Percentiles rank a stretch among this genome's conserved stretches.
These are phyloP conservation scores for Ilyonectria sp. DNA, from an alignment of 2,329 filamentous ascomycete species.

Conservation along the genomic window DNA sequence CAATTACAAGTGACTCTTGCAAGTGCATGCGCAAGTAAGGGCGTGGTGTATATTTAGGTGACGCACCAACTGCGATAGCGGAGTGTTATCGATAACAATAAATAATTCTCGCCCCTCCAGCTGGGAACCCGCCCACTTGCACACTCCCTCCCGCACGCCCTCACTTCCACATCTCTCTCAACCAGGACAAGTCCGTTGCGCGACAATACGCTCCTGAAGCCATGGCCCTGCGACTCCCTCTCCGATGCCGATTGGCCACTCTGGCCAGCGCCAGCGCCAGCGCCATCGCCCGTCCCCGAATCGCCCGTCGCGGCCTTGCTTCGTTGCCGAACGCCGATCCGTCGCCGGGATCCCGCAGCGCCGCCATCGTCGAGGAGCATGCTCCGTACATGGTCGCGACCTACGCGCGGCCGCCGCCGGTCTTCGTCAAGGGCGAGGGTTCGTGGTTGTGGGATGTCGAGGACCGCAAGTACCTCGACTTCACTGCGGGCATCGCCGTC, in stretches of 20 bases:
- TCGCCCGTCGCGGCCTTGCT: constrained; percentile 51
- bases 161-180: constrained; percentile 1
- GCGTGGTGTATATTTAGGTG: constrained; percentile 27
- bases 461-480: constrained; percentile 90
- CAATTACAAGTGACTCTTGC: constrained; percentile 26
- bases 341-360: constrained; percentile 79
- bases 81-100: constrained; percentile 51
- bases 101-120: constrained; percentile 41
- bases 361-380: constrained; percentile 81
- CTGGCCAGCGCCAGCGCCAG: constrained; percentile 44
- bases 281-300: constrained; percentile 44
- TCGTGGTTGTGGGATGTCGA: constrained; percentile 93
- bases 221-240: constrained; percentile 59
- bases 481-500: constrained; percentile 96
- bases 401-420: constrained; percentile 89
- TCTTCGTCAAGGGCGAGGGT: constrained; percentile 91
- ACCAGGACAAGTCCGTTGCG: neutral
- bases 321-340: constrained; percentile 79
- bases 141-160: constrained; percentile 21
- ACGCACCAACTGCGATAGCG: constrained; percentile 47
- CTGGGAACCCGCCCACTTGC: constrained; percentile 2
- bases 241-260: constrained; percentile 56
- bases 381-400: constrained; percentile 95
- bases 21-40: constrained; percentile 7
- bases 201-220: constrained; percentile 13